Conservation (phyloP, 2,329 filamentous ascomycete genomes). For the Phyllosticta citriasiana region DNA sequence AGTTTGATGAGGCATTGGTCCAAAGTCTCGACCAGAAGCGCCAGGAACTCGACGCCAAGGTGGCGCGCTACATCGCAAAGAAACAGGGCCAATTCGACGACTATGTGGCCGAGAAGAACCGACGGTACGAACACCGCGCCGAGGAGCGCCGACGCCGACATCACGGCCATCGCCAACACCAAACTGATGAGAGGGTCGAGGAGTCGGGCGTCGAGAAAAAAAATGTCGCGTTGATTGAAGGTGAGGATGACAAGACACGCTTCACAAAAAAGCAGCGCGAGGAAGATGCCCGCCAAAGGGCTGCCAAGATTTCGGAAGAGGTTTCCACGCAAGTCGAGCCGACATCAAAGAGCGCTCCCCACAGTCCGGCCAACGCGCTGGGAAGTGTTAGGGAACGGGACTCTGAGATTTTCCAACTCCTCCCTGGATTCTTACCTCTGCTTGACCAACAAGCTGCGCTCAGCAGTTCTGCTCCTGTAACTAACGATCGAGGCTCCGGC, state of each 20-base stretch:
- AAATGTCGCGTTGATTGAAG: neutral
- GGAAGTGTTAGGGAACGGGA: conserved; percentile 6
- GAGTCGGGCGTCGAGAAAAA: neutral
- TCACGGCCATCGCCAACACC: neutral
- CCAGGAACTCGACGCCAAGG: conserved; percentile 10
- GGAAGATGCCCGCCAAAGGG: conserved; percentile 6
- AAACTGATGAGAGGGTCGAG: conserved; percentile 2
- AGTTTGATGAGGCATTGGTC: conserved; percentile 9
- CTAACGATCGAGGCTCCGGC: neutral
- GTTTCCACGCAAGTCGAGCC: neutral
- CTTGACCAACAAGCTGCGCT: conserved; percentile 7
- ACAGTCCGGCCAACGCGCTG: neutral
- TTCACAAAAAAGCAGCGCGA: conserved; percentile 8
- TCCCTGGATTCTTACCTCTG: conserved; percentile 9
- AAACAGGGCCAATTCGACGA: conserved; percentile 11
- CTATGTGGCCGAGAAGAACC: conserved; percentile 9
- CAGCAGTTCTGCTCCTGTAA: conserved; percentile 7
- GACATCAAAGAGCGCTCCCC: neutral
- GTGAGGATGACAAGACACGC: conserved; percentile 1
- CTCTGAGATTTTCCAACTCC: conserved; percentile 8
- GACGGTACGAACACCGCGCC: conserved; percentile 5
- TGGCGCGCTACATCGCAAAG: conserved; percentile 10
- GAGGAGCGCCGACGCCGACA: conserved; percentile 7
- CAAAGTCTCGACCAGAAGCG: conserved; percentile 10
- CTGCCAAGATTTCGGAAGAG: conserved; percentile 5